Base-by-base conservation (phyloP, 768 basidiomycete genomes). In the Mycena epipterygia region DNA sequence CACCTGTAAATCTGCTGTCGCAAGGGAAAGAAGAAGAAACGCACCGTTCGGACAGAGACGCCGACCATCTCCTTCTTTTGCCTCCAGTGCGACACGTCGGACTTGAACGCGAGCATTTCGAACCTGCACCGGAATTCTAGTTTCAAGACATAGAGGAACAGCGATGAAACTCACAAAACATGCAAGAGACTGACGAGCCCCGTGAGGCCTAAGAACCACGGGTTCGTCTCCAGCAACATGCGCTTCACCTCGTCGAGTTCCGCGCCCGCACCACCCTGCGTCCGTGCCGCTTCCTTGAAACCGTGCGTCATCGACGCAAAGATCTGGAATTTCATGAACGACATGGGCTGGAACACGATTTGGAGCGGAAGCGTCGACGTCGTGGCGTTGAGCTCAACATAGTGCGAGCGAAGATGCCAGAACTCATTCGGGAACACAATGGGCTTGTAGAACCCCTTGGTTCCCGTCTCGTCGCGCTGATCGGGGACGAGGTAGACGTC, bases 221-320 rank as follows among this genome's bases (percentile, higher is more conserved):
- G 94, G 79, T 94, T 94, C 3, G 93, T 95, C 81, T 95, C 94
- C 17, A 92, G 85, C 55, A 99, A 82, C 93, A 97, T 97, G 66
- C 96, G 87, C 84, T 99, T 99, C 75, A 99, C 82, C 83, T 98
- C 97, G 79, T 99, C 97, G 48, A 99, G 79, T 79, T 99, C 97
- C 32, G 90, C 88, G 14, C 84, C 84, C 32, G 85, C 85, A 2
- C 84, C 83, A 17, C 91, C 90, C 75, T 93, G 91, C 70, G 92
- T 88, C 78, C 92, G 90, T n/a, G 90, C 87, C 21, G 94, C 94
- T 79, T 96, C 94, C 49, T 94, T 90, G 79, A 98, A 96, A 3
- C 95, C 91, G 56, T 90, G 90, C 30, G 93, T 91, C 90, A 98
- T 90, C 2, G 92, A 88, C 0, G 95, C 90, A 77, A 93, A 95